Conservation (phyloP, 2,329 filamentous ascomycete species). For the Trichothecium roseum region DNA sequence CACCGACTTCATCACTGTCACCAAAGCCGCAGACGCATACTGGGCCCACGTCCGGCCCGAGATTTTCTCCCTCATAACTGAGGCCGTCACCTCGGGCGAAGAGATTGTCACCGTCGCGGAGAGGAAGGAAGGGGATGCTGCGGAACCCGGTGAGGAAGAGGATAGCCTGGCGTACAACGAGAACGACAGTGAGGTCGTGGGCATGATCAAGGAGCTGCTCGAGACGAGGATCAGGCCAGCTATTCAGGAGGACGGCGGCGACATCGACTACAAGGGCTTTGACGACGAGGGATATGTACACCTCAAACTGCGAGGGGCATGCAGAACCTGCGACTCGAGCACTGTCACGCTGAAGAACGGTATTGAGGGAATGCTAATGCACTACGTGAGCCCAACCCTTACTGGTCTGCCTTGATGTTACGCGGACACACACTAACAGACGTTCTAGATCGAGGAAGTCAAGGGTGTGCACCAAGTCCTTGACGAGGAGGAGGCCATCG, state of each 20-base stretch:
- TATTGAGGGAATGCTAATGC: constrained; percentile 98
- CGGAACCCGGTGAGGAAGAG: constrained; percentile 32
- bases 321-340: constrained; percentile 91
- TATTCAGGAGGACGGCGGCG: constrained; percentile 95
- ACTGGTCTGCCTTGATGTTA: constrained; percentile 1
- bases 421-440: constrained; percentile 15
- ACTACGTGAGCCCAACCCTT: constrained; percentile 55
- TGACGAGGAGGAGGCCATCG: constrained; percentile 85
- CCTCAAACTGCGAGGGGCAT: constrained; percentile 83
- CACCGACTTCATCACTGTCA: constrained; percentile 91
- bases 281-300: constrained; percentile 67
- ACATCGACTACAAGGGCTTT: constrained; percentile 92
- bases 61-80: constrained; percentile 89
- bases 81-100: constrained; percentile 77
- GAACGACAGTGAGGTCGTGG: constrained; percentile 85
- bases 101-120: constrained; percentile 65
- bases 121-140: constrained; percentile 42
- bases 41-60: constrained; percentile 96
- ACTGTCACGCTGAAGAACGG: constrained; percentile 96
- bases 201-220: constrained; percentile 96
- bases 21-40: constrained; percentile 75
- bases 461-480: constrained; percentile 84
- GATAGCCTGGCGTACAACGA: constrained; percentile 78
- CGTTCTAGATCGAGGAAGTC: constrained; percentile 80
- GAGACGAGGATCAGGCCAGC: constrained; percentile 91